Conservation (phyloP, 495 filamentous ascomycete species). For the Aspergillus ellipticus region DNA sequence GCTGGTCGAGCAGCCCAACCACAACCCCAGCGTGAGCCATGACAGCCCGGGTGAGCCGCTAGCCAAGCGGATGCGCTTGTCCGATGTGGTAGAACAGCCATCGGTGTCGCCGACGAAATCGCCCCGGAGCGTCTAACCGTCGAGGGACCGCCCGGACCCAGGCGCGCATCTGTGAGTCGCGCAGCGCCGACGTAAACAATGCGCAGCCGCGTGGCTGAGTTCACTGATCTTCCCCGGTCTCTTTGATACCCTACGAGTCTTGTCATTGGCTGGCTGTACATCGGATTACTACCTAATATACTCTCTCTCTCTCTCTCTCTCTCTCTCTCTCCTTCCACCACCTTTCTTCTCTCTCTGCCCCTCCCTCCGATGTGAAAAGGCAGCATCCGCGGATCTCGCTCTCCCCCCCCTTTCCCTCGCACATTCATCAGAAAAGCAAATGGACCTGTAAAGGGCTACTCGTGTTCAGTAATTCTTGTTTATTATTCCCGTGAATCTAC, state of each 20-base stretch:
- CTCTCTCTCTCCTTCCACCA: background rate
- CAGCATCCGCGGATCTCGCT: no score
- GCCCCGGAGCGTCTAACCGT: constrained; percentile 33
- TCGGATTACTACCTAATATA: constrained; percentile 19
- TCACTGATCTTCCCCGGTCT: constrained; percentile 33
- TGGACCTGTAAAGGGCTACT: background rate
- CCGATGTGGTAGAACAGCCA: constrained; percentile 44
- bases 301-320: background rate
- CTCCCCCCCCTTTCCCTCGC: no score
- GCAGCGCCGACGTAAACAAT: constrained; percentile 4
- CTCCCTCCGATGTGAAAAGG: background rate
- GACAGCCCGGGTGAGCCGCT: constrained; percentile 41
- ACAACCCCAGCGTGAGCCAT: constrained; percentile 12
- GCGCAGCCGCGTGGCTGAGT: constrained; percentile 19
- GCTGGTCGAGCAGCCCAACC: constrained; percentile 34
- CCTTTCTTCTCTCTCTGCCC: no score
- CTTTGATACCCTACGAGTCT: constrained; percentile 45
- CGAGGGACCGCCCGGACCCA: constrained; percentile 1
- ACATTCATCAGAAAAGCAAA: background rate
- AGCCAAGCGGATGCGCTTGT: constrained; percentile 43
- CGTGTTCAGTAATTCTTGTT: background rate
- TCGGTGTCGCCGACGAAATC: constrained; percentile 35
- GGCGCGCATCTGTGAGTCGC: constrained; percentile 4
- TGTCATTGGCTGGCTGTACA: constrained; percentile 35
- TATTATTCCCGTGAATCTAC: constrained; percentile 4